A percentile compares a stretch with the other conserved stretches of the same genome.
Evolutionary conservation across 2,329 filamentous ascomycete species (phyloP).

Genomic region (Colletotrichum orchidophilum): DNA sequence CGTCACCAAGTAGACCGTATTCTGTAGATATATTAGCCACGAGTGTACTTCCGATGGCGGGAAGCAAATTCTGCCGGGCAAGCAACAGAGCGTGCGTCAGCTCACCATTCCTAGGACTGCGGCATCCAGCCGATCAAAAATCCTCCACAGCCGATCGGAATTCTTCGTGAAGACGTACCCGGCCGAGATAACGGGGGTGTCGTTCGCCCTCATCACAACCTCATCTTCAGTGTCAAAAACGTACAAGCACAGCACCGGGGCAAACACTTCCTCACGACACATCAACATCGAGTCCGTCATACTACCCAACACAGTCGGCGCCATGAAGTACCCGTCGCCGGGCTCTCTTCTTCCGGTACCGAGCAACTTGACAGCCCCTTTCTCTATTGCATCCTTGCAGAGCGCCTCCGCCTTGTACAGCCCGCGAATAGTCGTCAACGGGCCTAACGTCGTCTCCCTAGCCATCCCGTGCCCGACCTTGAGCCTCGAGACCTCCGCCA

Average conservation of each 20-base stretch:
- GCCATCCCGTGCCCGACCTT: slow-evolving; percentile 38
- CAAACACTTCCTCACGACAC: slow-evolving; percentile 78
- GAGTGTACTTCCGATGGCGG: not conserved
- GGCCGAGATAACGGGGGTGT: slow-evolving; percentile 75
- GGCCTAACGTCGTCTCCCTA: slow-evolving; percentile 44
- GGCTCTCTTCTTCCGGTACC: slow-evolving; percentile 65
- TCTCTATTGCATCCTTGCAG: slow-evolving; percentile 70
- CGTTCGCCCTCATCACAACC: slow-evolving; percentile 74
- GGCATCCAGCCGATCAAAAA: slow-evolving; percentile 64
- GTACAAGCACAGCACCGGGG: slow-evolving; percentile 77
- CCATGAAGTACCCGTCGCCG: slow-evolving; percentile 76
- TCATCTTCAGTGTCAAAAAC: slow-evolving; percentile 77
- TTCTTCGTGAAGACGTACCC: slow-evolving; percentile 75
- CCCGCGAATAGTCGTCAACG: slow-evolving; percentile 45
- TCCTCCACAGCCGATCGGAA: slow-evolving; percentile 49
- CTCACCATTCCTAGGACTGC: slow-evolving; percentile 69
- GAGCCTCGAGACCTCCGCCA: slow-evolving; percentile 37
- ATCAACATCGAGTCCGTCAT: slow-evolving; percentile 75
- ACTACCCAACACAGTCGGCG: slow-evolving; percentile 75
- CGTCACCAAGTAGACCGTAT: slow-evolving; percentile 21
- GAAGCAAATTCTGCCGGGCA: not conserved
- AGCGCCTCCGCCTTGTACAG: slow-evolving; percentile 55
- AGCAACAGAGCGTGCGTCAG: not conserved
- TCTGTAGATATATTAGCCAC: slow-evolving; percentile 9
- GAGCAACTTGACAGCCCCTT: slow-evolving; percentile 67